Evolutionary conservation across 2,329 filamentous ascomycete genomes (phyloP), one percentile per base, ranked within the genome.

Genomic region (Penicillium griseofulvum): DNA sequence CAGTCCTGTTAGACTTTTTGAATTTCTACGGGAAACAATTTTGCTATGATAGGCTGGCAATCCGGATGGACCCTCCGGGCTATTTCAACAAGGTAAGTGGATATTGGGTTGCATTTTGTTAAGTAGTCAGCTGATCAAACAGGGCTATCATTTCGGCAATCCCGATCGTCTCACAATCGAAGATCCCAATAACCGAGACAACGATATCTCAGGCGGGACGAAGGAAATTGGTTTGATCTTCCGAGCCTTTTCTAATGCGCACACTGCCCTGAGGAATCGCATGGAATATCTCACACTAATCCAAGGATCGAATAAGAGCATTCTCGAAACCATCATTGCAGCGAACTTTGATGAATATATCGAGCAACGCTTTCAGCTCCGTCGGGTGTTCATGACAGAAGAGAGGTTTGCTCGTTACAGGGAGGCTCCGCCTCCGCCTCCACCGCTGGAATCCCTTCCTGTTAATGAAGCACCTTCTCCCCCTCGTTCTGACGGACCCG

Each of bases 131-230:
- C 55, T 51, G 22, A 62, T 17, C 11, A 39, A 86, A 49, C 72
- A 78, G 4, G 84, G 87, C 38, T 74, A 74, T 53, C 67, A 74
- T 52, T 67, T 70, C 29, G 71, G 69, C 64, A 86, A 87, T 65
- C 74, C 72, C 14, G 80, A 87, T 48, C 85, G 91, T 1, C 80
- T 99, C 1, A 89, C 88, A 9, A 96, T 99, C 65, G 88, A 96
- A 55, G 94, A 99, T 68, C 94, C 94, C 0, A 96, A 97, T 71
- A 89, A 90, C 55, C 71, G 83, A 0, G 77, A 81, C 26, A 97
- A 97, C 70, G 94, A 99, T 67, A 94, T 99, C 26, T 87, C 94
- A 0, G 91, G 91, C 10, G 92, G 92, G 10, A 94, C 91, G 0
- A 82, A 79, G 43, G 88, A 90, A 61, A 89, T 88, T 8, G 62